Evolutionary conservation across 2,329 filamentous ascomycete genomes (phyloP).

Genomic region (Pseudogymnoascus sp.): DNA sequence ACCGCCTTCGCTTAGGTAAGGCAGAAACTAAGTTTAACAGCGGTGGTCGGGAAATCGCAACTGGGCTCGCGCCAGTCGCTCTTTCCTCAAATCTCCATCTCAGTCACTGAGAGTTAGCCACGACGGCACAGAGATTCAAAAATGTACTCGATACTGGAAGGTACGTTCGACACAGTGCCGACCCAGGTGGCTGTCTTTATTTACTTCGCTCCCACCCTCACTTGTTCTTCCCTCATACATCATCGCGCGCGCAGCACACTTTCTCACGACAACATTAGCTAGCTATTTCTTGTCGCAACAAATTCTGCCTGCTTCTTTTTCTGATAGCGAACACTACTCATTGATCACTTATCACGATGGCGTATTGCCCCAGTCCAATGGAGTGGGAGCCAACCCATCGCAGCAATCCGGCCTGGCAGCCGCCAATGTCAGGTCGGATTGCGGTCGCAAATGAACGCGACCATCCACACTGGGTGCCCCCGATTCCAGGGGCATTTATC

Average conservation of each 20-base stretch:
- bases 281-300: not conserved
- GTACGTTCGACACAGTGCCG: not conserved
- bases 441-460: not conserved
- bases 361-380: not conserved
- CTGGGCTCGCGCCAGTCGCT: constrained; percentile 1
- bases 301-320: not conserved
- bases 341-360: not conserved
- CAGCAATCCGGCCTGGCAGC: not conserved
- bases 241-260: not conserved
- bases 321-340: not conserved
- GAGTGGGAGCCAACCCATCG: constrained; percentile 4
- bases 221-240: not conserved
- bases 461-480: not conserved
- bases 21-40: constrained; percentile 7
- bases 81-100: not conserved
- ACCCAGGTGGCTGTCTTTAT: constrained; percentile 2
- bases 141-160: constrained; percentile 8
- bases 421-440: not conserved
- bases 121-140: constrained; percentile 1
- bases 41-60: not conserved
- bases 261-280: not conserved
- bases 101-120: not conserved
- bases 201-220: not conserved
- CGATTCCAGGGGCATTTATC: not conserved
- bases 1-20: constrained; percentile 9